Percentiles rank a stretch among this genome's conserved stretches.
These are phyloP conservation scores for Colletotrichum orbiculare DNA, from an alignment of 2,329 filamentous ascomycete species.

Conservation along the genomic window DNA sequence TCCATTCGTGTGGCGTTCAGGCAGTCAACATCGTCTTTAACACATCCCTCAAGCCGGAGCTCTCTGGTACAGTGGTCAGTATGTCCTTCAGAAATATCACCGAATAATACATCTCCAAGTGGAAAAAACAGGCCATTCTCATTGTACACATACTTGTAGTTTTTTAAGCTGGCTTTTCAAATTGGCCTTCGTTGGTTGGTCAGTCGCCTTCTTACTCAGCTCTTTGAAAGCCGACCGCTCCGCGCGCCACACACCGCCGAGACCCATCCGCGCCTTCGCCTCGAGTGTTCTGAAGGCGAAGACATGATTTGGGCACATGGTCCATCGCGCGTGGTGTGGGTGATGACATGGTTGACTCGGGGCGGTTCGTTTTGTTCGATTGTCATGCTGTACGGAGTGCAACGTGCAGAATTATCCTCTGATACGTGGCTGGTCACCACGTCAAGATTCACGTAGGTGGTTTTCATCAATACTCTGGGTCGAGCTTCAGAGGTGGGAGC, in stretches of 20 bases:
- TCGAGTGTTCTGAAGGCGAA: neutral
- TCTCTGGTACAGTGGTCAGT: too few species aligned
- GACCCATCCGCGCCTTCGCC: neutral
- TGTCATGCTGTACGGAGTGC: too few species aligned
- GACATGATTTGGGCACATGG: neutral
- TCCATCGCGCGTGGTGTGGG: slow-evolving; percentile 4
- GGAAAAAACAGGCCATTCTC: neutral
- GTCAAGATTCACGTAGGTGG: neutral
- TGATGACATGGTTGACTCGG: too few species aligned
- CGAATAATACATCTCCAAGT: neutral
- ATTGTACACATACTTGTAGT: neutral
- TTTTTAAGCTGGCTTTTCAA: slow-evolving; percentile 1
- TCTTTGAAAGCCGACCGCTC: slow-evolving; percentile 22
- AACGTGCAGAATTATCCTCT: too few species aligned
- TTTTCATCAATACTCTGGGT: too few species aligned
- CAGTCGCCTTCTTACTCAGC: slow-evolving; percentile 27
- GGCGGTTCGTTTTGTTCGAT: too few species aligned
- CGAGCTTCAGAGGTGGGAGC: too few species aligned
- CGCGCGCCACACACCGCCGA: neutral
- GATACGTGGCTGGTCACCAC: neutral
- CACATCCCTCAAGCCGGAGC: too few species aligned
- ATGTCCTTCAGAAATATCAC: neutral
- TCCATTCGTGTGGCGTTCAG: neutral
- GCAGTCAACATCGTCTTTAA: too few species aligned
- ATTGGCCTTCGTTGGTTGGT: slow-evolving; percentile 21